Conservation (phyloP, 306 rosid species). For the Malus sieversii region DNA sequence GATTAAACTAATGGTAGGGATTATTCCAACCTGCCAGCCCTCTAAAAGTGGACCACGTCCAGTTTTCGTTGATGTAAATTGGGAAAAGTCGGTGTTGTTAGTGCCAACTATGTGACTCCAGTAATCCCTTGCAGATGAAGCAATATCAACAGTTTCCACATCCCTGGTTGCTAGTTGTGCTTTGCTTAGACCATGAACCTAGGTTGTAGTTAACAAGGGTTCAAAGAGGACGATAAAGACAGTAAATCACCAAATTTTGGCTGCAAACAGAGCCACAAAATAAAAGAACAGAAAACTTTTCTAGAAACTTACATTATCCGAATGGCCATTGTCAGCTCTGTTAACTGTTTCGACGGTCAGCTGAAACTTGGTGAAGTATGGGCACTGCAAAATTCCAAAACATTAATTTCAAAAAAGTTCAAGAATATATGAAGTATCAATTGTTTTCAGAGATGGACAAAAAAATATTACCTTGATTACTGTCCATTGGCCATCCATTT, state of each 20-base stretch:
- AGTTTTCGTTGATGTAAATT: conserved; percentile 29
- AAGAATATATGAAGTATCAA: neutral
- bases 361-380: conserved; percentile 39
- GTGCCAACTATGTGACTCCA: conserved; percentile 38
- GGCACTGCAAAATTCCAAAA: conserved; percentile 30
- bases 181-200: conserved; percentile 42
- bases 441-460: neutral
- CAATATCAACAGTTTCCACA: conserved; percentile 37
- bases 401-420: neutral
- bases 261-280: neutral
- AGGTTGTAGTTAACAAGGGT: neutral
- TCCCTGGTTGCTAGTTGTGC: conserved; percentile 32
- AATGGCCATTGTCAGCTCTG: conserved; percentile 32
- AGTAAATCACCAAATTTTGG: neutral
- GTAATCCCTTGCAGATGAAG: conserved; percentile 30
- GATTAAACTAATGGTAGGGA: neutral
- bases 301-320: conserved; percentile 32
- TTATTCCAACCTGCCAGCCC: conserved; percentile 40
- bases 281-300: neutral
- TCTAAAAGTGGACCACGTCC: conserved; percentile 41
- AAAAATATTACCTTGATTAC: conserved; percentile 28
- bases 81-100: conserved; percentile 20
- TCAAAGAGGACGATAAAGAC: neutral
- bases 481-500: conserved; percentile 12
- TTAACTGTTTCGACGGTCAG: conserved; percentile 35